These are phyloP conservation scores for Calonectria multiphialidica DNA, from an alignment of 2,329 filamentous ascomycete genomes.

Conservation along the genomic window DNA sequence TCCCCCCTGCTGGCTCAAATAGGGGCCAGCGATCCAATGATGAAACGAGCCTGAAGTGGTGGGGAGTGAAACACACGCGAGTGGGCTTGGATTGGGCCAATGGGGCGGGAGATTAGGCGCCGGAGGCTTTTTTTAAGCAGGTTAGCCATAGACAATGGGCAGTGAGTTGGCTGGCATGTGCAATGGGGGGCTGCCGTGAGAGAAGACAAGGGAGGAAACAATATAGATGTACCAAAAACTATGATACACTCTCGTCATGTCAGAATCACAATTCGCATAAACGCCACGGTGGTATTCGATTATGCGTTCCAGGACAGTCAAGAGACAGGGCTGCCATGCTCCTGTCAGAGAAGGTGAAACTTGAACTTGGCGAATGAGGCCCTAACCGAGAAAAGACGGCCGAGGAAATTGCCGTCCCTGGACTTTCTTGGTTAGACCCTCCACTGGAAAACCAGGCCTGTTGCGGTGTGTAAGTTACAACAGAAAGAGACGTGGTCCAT, in stretches of 20 bases:
- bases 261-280: constrained; percentile 3
- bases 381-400: background rate
- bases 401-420: background rate
- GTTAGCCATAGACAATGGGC: constrained; percentile 9
- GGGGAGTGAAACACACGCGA: constrained; percentile 45
- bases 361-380: background rate
- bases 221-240: background rate
- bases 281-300: constrained; percentile 5
- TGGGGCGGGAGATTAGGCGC: constrained; percentile 45
- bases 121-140: constrained; percentile 29
- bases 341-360: constrained; percentile 27
- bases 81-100: constrained; percentile 40
- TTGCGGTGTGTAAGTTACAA: background rate
- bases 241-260: background rate
- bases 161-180: background rate
- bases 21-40: constrained; percentile 32
- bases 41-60: constrained; percentile 39
- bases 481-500: background rate
- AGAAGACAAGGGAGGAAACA: background rate
- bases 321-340: constrained; percentile 10
- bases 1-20: background rate
- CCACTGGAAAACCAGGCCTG: background rate
- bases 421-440: background rate
- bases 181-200: background rate
- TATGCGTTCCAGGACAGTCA: constrained; percentile 6